Base-by-base conservation (phyloP, 164 flowering plant genomes). In the Liriodendron chinense region DNA sequence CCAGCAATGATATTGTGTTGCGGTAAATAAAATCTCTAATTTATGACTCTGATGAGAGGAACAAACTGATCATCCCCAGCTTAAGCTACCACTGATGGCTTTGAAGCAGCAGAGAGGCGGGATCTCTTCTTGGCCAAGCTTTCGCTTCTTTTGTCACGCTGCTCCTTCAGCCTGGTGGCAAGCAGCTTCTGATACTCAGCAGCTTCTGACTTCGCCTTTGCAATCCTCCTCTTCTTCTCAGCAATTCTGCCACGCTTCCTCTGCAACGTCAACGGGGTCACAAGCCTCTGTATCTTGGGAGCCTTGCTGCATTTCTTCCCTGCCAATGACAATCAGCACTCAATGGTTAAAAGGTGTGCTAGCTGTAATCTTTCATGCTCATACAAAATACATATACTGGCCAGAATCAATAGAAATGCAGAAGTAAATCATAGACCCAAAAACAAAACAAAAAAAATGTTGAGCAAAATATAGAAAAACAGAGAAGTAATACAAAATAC, bases 171-270 rank as follows among this genome's bases (percentile, higher is more conserved):
- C 71, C 88, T 74, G 28, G 78, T 74, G 13, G 89, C 89, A 10
- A 87, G 85, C 47, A 87, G 87, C 74, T 87, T 85, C 74, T 87
- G 89, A 70, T 87, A 87, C 74, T 87, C 89, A 0, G 86, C 89
- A 1, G 89, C 89, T 68, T 87, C 89, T 1, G 88, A 21, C 68
- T 87, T 85, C 50, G 89, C 87, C 83, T 84, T 86, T 0, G 80
- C 85, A n/a, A 84, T 80, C 68, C 89, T 83, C 80, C 74, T 80
- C 89, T 86, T 86, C 74, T 86, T 86, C 70, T 83, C 89, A 1
- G 89, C 83, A 65, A 86, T 83, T 28, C 89, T 81, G 6, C 78
- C 84, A 0, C 87, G 82, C 78, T 86, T 86, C 82, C 89, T 83
- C 75, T 86, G 89, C 69, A 86, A 62, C 9, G 89, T 86, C 81